A percentile compares a stretch with the other conserved stretches of the same genome.
These are phyloP conservation scores for Penicillium capsulatum DNA, from an alignment of 2,329 filamentous ascomycete genomes.

Conservation along the genomic window DNA sequence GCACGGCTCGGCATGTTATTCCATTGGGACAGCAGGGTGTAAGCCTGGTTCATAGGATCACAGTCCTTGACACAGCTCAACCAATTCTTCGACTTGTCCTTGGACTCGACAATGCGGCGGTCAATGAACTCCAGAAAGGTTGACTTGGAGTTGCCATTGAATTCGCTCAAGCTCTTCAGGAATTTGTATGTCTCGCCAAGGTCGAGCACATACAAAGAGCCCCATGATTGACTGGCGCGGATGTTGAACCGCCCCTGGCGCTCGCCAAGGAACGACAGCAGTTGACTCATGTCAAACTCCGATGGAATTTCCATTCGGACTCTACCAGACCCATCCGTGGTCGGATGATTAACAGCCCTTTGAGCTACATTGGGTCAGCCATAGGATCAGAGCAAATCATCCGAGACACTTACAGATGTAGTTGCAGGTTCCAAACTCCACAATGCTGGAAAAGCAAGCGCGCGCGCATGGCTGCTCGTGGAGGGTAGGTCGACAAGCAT, in stretches of 20 bases:
- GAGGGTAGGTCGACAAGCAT: slow-evolving; percentile 40
- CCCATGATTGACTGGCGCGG: slow-evolving; percentile 41
- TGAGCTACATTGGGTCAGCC: slow-evolving; percentile 35
- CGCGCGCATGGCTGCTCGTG: slow-evolving; percentile 43
- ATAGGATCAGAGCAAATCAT: neutral
- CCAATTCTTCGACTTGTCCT: slow-evolving; percentile 45
- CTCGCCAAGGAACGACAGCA: slow-evolving; percentile 36
- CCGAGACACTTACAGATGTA: slow-evolving; percentile 41
- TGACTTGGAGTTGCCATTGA: slow-evolving; percentile 36
- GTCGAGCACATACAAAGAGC: slow-evolving; percentile 42
- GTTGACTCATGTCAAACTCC: slow-evolving; percentile 37
- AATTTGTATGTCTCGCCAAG: slow-evolving; percentile 42
- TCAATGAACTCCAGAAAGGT: slow-evolving; percentile 45
- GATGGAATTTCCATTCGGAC: slow-evolving; percentile 41
- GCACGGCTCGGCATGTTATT: slow-evolving; percentile 48
- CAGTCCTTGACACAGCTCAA: slow-evolving; percentile 40
- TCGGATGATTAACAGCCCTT: slow-evolving; percentile 43
- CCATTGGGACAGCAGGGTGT: slow-evolving; percentile 41
- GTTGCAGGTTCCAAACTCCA: slow-evolving; percentile 45
- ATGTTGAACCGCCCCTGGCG: slow-evolving; percentile 44
- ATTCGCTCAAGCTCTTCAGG: slow-evolving; percentile 36
- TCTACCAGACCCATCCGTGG: slow-evolving; percentile 32
- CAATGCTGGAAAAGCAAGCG: slow-evolving; percentile 44
- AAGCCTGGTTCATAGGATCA: slow-evolving; percentile 39
- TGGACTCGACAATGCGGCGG: slow-evolving; percentile 42